Conservation (phyloP, 371 early-diverging fungal genomes). For the Furculomyces boomerangus region DNA sequence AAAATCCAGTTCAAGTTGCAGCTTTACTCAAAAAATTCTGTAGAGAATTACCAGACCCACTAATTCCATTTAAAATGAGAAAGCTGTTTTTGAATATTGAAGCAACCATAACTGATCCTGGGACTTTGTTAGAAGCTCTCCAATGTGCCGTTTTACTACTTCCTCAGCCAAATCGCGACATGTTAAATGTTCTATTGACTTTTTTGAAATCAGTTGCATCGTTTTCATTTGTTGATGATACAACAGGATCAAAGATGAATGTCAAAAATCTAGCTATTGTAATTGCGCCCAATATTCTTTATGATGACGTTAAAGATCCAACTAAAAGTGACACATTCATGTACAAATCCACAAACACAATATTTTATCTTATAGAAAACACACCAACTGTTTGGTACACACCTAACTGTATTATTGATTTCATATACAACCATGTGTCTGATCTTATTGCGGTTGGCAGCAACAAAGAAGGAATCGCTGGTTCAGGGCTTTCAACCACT, state of each 20-base stretch:
- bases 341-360: constrained; percentile 50
- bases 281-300: constrained; percentile 81
- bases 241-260: constrained; percentile 74
- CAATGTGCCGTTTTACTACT: constrained; percentile 67
- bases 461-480: background rate
- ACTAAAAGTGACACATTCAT: constrained; percentile 31
- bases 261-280: constrained; percentile 76
- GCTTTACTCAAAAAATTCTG: constrained; percentile 86
- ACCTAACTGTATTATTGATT: constrained; percentile 42
- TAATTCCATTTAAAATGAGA: constrained; percentile 72
- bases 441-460: background rate
- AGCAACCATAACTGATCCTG: constrained; percentile 2
- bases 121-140: constrained; percentile 27
- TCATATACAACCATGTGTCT: constrained; percentile 16
- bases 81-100: constrained; percentile 50
- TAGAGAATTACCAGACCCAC: constrained; percentile 88
- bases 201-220: constrained; percentile 67
- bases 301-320: constrained; percentile 65
- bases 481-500: background rate
- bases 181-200: constrained; percentile 63
- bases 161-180: constrained; percentile 79
- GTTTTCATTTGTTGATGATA: constrained; percentile 41
- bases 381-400: constrained; percentile 62
- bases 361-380: constrained; percentile 45
- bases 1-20: constrained; percentile 77